These are phyloP conservation scores for Wickerhamomyces tratensis DNA, from an alignment of 805 yeast species.

Conservation along the genomic window DNA sequence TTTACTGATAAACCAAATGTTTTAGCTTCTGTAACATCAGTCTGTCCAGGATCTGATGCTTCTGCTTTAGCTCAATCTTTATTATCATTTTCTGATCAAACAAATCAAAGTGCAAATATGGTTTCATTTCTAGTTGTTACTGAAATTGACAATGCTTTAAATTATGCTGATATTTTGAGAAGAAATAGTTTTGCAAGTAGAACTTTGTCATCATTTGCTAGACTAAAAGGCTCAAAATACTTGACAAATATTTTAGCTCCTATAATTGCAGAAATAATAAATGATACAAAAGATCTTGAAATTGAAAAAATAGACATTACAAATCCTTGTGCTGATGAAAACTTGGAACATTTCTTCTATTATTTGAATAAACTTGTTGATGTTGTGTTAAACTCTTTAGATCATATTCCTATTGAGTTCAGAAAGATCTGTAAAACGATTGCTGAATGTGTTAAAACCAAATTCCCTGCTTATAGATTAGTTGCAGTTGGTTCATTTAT, in stretches of 20 bases:
- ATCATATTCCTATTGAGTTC: slow-evolving; percentile 60
- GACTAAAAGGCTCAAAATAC: slow-evolving; percentile 54
- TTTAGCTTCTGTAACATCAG: slow-evolving; percentile 42
- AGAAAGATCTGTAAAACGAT: slow-evolving; percentile 63
- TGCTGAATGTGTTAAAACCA: slow-evolving; percentile 41
- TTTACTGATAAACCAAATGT: slow-evolving; percentile 31
- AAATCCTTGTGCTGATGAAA: slow-evolving; percentile 29
- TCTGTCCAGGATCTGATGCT: slow-evolving; percentile 61
- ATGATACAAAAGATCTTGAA: slow-evolving; percentile 46
- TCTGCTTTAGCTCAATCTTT: slow-evolving; percentile 62
- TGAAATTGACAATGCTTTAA: slow-evolving; percentile 51
- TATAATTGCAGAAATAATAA: slow-evolving; percentile 42
- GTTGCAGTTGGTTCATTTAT: slow-evolving; percentile 81
- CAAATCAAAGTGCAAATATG: slow-evolving; percentile 33
- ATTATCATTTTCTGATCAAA: slow-evolving; percentile 40
- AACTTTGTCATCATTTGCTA: slow-evolving; percentile 61
- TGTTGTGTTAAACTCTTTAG: slow-evolving; percentile 44
- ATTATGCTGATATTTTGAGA: slow-evolving; percentile 66
- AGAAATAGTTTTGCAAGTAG: slow-evolving; percentile 79
- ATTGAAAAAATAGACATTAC: slow-evolving; percentile 40
- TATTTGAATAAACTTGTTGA: slow-evolving; percentile 50
- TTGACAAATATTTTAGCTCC: slow-evolving; percentile 44
- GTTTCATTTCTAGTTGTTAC: slow-evolving; percentile 46
- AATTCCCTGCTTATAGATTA: slow-evolving; percentile 56
- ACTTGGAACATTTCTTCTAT: slow-evolving; percentile 39